phyloP scores from a whole-genome alignment of 352 stramenopile species.

The Globisporangium recalcitrans region DNA sequence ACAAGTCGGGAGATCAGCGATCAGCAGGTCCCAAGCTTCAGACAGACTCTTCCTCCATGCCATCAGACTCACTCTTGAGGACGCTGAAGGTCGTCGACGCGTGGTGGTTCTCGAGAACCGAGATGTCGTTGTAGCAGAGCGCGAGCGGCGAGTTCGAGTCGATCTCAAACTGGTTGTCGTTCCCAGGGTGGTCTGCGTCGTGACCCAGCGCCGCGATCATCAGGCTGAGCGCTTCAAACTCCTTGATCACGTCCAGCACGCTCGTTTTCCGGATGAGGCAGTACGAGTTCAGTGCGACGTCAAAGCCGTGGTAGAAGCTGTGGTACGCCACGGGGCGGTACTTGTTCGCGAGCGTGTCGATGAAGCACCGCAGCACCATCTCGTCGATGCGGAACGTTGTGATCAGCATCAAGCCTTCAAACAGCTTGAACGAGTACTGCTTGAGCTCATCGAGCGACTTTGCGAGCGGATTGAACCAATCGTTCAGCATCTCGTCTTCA shows the following conservation, averaged over 20 bases:
- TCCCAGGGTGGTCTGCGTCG: constrained; percentile 84
- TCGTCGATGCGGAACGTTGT: constrained; percentile 64
- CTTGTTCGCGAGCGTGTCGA: constrained; percentile 40
- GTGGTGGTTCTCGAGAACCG: constrained; percentile 87
- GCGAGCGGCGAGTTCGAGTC: constrained; percentile 70
- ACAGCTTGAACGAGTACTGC: constrained; percentile 53
- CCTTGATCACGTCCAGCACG: constrained; percentile 60
- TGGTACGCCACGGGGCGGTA: constrained; percentile 81
- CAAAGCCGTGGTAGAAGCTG: constrained; percentile 85
- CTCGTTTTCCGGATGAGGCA: constrained; percentile 46
- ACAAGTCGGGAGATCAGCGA: neutral
- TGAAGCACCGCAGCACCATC: constrained; percentile 41
- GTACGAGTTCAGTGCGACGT: constrained; percentile 67
- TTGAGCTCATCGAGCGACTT: constrained; percentile 56
- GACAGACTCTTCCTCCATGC: neutral
- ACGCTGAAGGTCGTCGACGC: constrained; percentile 70
- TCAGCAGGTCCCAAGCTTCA: neutral
- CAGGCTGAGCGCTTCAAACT: constrained; percentile 70
- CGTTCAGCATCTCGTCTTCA: constrained; percentile 43
- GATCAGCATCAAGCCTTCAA: constrained; percentile 53
- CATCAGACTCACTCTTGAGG: constrained; percentile 35
- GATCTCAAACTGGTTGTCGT: constrained; percentile 89
- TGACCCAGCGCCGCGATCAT: constrained; percentile 81
- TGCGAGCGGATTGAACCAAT: constrained; percentile 55
- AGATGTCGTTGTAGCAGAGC: constrained; percentile 88